Evolutionary conservation across 2,329 filamentous ascomycete genomes (phyloP).

Genomic region (Calonectria leucothoes): DNA sequence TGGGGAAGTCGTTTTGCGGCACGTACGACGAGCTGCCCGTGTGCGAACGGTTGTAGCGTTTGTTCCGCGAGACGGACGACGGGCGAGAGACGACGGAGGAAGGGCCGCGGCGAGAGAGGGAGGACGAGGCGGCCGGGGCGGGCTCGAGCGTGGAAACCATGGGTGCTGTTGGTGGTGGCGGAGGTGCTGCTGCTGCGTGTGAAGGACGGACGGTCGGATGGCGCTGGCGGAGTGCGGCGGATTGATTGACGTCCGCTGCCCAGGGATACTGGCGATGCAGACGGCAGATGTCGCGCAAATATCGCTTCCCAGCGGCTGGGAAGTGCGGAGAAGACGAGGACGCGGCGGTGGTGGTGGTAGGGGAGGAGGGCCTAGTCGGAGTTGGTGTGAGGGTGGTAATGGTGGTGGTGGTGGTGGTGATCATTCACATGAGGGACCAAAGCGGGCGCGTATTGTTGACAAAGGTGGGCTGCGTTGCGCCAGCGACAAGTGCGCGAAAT

Average conservation of each 20-base stretch:
- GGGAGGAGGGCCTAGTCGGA: conserved; percentile 9
- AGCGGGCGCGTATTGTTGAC: conserved; percentile 20
- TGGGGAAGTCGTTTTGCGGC: conserved; percentile 90
- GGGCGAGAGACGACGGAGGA: conserved; percentile 72
- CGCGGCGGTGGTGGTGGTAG: background rate
- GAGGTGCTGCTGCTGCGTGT: conserved; percentile 30
- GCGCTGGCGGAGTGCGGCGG: background rate
- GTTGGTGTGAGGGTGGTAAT: conserved; percentile 26
- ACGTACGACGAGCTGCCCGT: conserved; percentile 76
- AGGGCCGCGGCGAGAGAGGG: conserved; percentile 67
- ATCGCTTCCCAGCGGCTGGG: background rate
- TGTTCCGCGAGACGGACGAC: conserved; percentile 66
- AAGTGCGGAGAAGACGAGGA: conserved; percentile 1
- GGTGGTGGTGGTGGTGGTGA: conserved; percentile 26
- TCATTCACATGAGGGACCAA: conserved; percentile 38
- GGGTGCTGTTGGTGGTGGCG: conserved; percentile 38
- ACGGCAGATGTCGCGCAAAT: conserved; percentile 10
- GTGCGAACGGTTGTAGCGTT: conserved; percentile 85
- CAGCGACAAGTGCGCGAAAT: conserved; percentile 27
- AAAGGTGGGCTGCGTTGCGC: conserved; percentile 33
- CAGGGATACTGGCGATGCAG: background rate
- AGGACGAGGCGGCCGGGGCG: conserved; percentile 50
- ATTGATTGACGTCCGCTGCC: background rate
- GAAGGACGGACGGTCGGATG: background rate
- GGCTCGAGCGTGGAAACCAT: conserved; percentile 75